Percentiles rank a stretch among this genome's conserved stretches.
These are phyloP conservation scores for Lodderomyces beijingensis DNA, from an alignment of 1,139 yeast species.

Conservation along the genomic window DNA sequence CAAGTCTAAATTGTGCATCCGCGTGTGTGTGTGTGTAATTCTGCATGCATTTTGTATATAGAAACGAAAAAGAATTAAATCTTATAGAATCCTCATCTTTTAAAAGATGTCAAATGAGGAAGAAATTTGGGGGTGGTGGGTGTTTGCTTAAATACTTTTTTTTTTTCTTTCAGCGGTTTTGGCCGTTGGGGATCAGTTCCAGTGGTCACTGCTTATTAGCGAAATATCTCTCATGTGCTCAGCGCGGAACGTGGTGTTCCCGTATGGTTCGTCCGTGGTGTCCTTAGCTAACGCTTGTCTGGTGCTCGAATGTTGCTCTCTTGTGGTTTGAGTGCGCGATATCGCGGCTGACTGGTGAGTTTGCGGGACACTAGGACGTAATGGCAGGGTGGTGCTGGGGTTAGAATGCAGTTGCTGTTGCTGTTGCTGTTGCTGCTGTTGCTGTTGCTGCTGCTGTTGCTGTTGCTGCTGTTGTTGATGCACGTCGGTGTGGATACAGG, in stretches of 20 bases:
- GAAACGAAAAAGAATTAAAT: conserved; percentile 1
- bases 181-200: conserved; percentile 5
- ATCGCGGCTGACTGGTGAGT: conserved; percentile 1
- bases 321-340: neutral
- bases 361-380: neutral
- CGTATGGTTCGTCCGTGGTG: neutral
- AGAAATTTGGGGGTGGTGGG: too few species aligned
- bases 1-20: neutral
- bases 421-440: conserved; percentile 3
- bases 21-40: neutral
- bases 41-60: conserved; percentile 1
- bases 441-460: conserved; percentile 5
- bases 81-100: too few species aligned
- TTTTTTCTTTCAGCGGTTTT: neutral
- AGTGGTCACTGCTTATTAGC: conserved; percentile 8
- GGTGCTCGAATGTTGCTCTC: too few species aligned
- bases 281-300: too few species aligned
- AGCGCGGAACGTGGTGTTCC: neutral
- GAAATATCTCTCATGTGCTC: conserved; percentile 5
- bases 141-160: conserved; percentile 2
- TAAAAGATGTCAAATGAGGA: too few species aligned
- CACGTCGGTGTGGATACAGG: conserved; percentile 9
- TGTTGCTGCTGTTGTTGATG: conserved; percentile 4
- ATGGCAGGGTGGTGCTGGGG: neutral
- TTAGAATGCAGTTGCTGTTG: conserved; percentile 1